Base-by-base conservation (phyloP, 208 protist genomes). In the Vickermania spadyakhi region DNA sequence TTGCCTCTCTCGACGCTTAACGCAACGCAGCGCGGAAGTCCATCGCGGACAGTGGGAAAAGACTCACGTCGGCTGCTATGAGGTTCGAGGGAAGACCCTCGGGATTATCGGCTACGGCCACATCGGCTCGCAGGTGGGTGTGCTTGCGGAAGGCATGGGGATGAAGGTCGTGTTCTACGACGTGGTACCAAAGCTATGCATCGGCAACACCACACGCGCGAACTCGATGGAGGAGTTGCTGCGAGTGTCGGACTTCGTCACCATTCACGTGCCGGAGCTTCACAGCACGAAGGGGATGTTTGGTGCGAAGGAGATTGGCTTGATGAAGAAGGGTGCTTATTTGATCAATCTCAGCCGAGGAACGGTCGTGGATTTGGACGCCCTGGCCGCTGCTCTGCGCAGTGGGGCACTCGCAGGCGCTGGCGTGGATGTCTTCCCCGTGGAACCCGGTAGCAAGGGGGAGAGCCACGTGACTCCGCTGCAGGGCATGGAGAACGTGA, bases 61-160 rank as follows among this genome's bases (percentile, higher is more conserved):
- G 62, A 80, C 85, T 7, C 70, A 82, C 42, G 26, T 73, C 1
- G 73, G 71, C 13, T 96, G 80, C 75, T 89, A 79, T 54, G 90
- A 96, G 41, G 72, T 96, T 11, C 77, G 89, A 53, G 90, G 86
- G 1, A 96, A 94, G 67, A 94, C 78, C 13, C 30, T 96, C 1
- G 90, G 89, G 31, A 96, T 97, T 58, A 69, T 98, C 53, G 94
- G 94, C 2, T 97, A 97, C 58, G 94, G 94, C 18, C 89, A 98
- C 64, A 96, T 98, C 26, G 94, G 94, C 30, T 89, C 80, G 1
- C 91, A 97, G 64, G 68, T 97, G 3, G 94, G 89, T 7, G 85
- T 97, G 1, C 77, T 98, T 50, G 94, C 94, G 0, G 92, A 98
- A 53, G 53, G 85, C 3, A 61, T 98, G 30, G 94, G 94, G 49